phyloP scores from a whole-genome alignment of 495 filamentous ascomycete genomes.

The Neurospora africana region DNA sequence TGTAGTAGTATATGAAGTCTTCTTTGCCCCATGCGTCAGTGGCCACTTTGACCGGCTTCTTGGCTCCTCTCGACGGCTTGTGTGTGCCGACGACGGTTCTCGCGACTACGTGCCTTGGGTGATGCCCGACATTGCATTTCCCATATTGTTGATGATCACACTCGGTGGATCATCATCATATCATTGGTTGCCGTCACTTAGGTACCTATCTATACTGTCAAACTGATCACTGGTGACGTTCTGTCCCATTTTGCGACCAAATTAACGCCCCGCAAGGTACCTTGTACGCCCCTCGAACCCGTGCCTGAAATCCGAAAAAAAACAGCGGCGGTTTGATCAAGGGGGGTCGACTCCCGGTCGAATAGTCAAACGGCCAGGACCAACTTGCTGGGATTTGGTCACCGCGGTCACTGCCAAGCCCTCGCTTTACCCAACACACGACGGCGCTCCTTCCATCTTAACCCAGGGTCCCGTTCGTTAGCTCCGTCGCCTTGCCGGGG shows the following conservation, averaged over 20 bases:
- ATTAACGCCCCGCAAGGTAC: neutral
- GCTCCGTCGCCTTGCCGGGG: neutral
- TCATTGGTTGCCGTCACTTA: neutral
- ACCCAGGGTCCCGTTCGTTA: neutral
- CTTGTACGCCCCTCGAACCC: neutral
- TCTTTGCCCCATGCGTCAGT: neutral
- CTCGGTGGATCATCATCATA: neutral
- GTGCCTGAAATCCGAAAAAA: neutral
- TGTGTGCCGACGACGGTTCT: neutral
- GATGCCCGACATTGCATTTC: neutral
- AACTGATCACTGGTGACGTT: neutral
- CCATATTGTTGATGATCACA: neutral
- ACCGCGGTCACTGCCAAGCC: neutral
- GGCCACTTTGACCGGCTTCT: neutral
- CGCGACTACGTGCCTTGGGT: neutral
- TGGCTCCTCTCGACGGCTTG: neutral
- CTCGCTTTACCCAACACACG: neutral
- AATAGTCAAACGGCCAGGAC: constrained; percentile 13
- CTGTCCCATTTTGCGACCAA: neutral
- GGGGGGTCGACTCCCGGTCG: neutral
- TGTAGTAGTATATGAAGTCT: neutral
- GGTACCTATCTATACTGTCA: neutral
- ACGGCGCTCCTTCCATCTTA: neutral
- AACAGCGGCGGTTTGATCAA: neutral
- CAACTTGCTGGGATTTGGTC: constrained; percentile 11